Percentiles rank a stretch among this genome's conserved stretches.
Conservation (phyloP, 1,284 basidiomycete genomes). For the Tetrapyrgos nigripes region DNA sequence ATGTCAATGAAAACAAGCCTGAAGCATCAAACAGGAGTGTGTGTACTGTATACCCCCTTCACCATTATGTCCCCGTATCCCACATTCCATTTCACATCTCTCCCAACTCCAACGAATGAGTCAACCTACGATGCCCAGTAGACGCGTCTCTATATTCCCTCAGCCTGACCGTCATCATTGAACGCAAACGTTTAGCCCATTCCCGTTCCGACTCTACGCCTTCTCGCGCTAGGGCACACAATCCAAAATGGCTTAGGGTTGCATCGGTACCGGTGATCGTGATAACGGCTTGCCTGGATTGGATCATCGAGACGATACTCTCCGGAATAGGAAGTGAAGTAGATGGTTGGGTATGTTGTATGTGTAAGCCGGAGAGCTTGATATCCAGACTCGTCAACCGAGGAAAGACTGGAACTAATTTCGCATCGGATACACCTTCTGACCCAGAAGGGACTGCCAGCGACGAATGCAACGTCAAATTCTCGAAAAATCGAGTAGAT, state of each 20-base stretch:
- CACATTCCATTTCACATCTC: background rate
- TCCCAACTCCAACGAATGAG: background rate
- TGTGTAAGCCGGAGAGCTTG: background rate
- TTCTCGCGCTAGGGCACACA: background rate
- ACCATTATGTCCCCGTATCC: no score
- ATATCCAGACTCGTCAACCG: background rate
- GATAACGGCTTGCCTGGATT: background rate
- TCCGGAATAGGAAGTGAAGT: background rate
- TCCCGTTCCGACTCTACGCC: background rate
- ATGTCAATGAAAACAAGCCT: no score
- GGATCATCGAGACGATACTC: background rate
- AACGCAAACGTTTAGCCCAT: background rate
- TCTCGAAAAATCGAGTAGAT: background rate
- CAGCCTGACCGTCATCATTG: background rate
- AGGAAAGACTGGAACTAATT: background rate
- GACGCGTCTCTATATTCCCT: background rate
- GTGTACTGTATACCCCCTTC: no score
- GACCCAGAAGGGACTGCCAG: no score
- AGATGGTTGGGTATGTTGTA: background rate
- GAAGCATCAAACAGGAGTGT: no score
- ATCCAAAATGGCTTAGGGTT: background rate
- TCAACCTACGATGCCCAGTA: background rate
- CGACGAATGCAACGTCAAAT: background rate
- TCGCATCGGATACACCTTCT: background rate
- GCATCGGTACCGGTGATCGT: background rate